phyloP scores from a whole-genome alignment of 495 filamentous ascomycete genomes.

The Penicillium lagena region DNA sequence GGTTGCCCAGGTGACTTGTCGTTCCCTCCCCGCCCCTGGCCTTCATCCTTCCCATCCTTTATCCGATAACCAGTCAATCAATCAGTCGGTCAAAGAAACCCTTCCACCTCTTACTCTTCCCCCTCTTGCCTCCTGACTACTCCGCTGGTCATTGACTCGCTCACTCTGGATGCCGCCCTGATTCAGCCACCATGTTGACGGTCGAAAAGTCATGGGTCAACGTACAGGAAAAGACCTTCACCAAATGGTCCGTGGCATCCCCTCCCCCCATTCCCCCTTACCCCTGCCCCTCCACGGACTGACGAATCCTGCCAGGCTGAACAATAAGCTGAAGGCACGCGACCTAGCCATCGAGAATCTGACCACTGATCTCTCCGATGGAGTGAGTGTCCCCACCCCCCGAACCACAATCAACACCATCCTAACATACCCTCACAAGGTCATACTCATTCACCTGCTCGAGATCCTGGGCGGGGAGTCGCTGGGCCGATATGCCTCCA shows the following conservation, averaged over 20 bases:
- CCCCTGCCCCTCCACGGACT: not conserved
- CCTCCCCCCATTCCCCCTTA: not conserved
- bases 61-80: not conserved
- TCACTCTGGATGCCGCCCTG: slow-evolving; percentile 29
- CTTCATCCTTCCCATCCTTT: not conserved
- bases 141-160: too few species aligned
- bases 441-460: slow-evolving; percentile 90
- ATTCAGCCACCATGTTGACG: slow-evolving; percentile 44
- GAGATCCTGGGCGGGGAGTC: slow-evolving; percentile 92
- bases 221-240: slow-evolving; percentile 99
- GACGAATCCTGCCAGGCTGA: slow-evolving; percentile 58
- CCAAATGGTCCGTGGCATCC: slow-evolving; percentile 68
- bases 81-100: too few species aligned
- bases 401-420: not conserved
- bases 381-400: slow-evolving; percentile 50
- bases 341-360: slow-evolving; percentile 74
- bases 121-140: not conserved
- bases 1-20: too few species aligned
- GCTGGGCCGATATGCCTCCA: slow-evolving; percentile 91
- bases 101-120: not conserved
- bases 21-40: slow-evolving; percentile 1
- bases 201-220: slow-evolving; percentile 89
- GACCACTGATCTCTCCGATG: slow-evolving; percentile 83
- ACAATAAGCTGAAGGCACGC: slow-evolving; percentile 80
- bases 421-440: slow-evolving; percentile 40